Percentiles rank a stretch among this genome's conserved stretches.
Evolutionary conservation across 2,329 filamentous ascomycete genomes (phyloP).

Genomic region (Chaetomium sp.): DNA sequence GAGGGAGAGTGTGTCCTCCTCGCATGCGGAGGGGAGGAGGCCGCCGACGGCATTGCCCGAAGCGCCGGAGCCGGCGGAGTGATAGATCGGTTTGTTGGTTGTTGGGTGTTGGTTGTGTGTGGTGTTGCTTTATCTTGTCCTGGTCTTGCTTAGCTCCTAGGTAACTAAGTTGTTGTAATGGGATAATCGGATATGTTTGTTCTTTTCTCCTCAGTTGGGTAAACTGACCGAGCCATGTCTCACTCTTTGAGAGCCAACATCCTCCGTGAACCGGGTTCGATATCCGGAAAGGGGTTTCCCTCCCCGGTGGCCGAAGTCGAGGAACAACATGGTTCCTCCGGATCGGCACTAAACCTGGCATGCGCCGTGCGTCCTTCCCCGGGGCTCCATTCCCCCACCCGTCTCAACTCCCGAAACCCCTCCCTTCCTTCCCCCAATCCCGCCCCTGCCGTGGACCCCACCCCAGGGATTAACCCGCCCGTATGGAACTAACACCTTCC

Average conservation of each 20-base stretch:
- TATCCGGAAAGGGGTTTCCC: conserved; percentile 7
- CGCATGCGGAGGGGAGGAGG: conserved; percentile 20
- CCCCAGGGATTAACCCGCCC: neutral
- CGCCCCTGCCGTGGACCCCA: conserved; percentile 1
- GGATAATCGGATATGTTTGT: neutral
- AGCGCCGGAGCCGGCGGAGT: conserved; percentile 21
- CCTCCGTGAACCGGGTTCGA: conserved; percentile 4
- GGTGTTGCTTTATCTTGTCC: neutral
- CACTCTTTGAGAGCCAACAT: neutral
- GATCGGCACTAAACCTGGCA: conserved; percentile 16
- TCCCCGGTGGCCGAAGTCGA: neutral
- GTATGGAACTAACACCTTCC: neutral
- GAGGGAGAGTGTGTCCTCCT: conserved; percentile 15
- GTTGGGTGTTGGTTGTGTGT: neutral
- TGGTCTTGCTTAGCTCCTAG: no score
- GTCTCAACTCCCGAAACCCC: conserved; percentile 29
- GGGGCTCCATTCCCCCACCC: neutral
- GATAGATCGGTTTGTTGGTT: neutral
- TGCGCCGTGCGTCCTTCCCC: conserved; percentile 5
- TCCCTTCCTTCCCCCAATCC: conserved; percentile 13
- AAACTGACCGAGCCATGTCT: neutral
- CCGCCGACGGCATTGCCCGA: conserved; percentile 23
- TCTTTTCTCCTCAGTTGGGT: conserved; percentile 4
- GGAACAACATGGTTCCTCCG: conserved; percentile 28
- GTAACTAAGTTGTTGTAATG: conserved; percentile 2